Base-by-base conservation (phyloP, 2,329 filamentous ascomycete genomes). In the Pseudonectria buxi region DNA sequence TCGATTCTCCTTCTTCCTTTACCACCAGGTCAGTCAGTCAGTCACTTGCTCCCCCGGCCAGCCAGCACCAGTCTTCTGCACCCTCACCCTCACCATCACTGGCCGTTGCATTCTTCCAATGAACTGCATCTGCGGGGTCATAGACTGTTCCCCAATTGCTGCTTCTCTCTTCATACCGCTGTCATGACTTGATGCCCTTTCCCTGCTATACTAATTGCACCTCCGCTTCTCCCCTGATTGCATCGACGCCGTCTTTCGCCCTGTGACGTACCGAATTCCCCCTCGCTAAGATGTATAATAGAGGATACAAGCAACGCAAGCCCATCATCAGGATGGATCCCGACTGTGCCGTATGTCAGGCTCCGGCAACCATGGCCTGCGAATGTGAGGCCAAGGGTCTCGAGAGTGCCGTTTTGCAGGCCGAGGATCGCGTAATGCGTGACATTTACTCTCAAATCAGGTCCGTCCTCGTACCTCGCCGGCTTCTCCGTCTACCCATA, bases 361-460 rank as follows among this genome's bases (percentile, higher is more conserved):
- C 71, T 44, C 76, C 78, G 42, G 76, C 78, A 30, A 66, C 64
- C 28, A 55, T 70, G 47, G 67, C 64, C 42, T 83, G 79, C 57
- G 76, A 79, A 46, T 83, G 79, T 54, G 79, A 83, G 63, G 74
- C 75, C 33, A 78, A 76, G 49, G 74, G 76, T 18, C 67, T 83
- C 22, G 77, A 82, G 46, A 60, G 72, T 37, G 78, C 78, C 40
- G 67, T 83, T 28, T 67, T 69, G 42, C 76, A 82, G 55, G 78
- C 78, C 38, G 79, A 83, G 57, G 61, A 67, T 33, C 68, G 70
- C 29, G 76, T 81, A 67, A 80, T 83, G 76, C 67, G 71, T 50
- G 67, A 67, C 16, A 67, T 80, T 36, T 79, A 79, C 52, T 69
- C 64, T 49, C 73, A 82, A 29, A 81, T 83, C 56, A 69, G 77